Evolutionary conservation across 768 basidiomycete species (phyloP).

Genomic region (Naganishia randhawae): DNA sequence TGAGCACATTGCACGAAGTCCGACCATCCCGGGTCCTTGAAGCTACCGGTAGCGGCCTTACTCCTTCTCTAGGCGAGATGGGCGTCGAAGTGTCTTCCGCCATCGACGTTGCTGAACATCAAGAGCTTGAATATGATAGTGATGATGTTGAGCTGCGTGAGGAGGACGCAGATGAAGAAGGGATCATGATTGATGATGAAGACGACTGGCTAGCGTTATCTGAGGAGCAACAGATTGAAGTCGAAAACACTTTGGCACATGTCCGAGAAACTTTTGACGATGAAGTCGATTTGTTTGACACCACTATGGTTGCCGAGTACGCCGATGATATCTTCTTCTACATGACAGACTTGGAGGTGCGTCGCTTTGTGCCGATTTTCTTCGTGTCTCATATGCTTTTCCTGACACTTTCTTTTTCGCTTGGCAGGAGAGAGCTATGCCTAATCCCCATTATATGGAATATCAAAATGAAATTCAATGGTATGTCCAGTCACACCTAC

Average conservation of each 20-base stretch:
- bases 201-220: conserved; percentile 52
- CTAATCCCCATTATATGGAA: conserved; percentile 86
- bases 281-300: conserved; percentile 73
- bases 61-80: conserved; percentile 31
- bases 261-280: conserved; percentile 65
- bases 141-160: conserved; percentile 37
- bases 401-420: neutral
- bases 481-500: conserved; percentile 34
- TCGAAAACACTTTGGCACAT: conserved; percentile 58
- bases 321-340: conserved; percentile 97
- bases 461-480: conserved; percentile 79
- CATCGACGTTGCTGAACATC: conserved; percentile 43
- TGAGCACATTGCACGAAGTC: conserved; percentile 42
- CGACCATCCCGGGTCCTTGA: conserved; percentile 6
- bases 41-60: conserved; percentile 29
- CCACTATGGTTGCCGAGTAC: conserved; percentile 97
- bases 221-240: conserved; percentile 45
- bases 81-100: conserved; percentile 26
- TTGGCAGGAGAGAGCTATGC: conserved; percentile 75
- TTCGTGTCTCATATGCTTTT: neutral
- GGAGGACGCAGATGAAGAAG: conserved; percentile 36
- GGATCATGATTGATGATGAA: conserved; percentile 48
- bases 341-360: conserved; percentile 87
- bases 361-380: conserved; percentile 37
- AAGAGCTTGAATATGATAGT: conserved; percentile 36